phyloP scores from a whole-genome alignment of 2,329 filamentous ascomycete genomes.

The Cyphellophora attinorum region DNA sequence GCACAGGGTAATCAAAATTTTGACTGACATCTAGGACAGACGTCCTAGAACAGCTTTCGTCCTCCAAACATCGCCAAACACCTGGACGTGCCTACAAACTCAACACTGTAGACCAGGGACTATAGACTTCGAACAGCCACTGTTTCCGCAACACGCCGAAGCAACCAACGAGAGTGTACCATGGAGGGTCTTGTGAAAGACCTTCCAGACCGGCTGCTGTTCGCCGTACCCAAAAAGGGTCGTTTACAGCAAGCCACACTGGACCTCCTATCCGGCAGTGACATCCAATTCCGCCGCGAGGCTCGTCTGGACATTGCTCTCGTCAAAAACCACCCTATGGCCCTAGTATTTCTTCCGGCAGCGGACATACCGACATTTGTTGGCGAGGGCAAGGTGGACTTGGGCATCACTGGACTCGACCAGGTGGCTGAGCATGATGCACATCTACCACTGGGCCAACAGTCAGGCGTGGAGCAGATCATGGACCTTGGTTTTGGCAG shows the following conservation, averaged over 20 bases:
- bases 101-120: no score
- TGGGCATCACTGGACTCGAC: conserved; percentile 90
- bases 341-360: conserved; percentile 91
- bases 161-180: no score
- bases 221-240: conserved; percentile 99
- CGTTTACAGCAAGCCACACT: conserved; percentile 80
- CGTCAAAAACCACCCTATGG: conserved; percentile 92
- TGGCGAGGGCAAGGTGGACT: conserved; percentile 82
- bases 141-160: no score
- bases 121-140: no score
- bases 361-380: conserved; percentile 97
- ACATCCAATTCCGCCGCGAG: conserved; percentile 94
- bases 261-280: conserved; percentile 83
- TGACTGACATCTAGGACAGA: no score
- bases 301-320: conserved; percentile 93
- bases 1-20: no score
- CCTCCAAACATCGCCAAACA: no score
- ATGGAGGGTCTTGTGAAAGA: conserved; percentile 58
- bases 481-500: conserved; percentile 83
- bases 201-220: conserved; percentile 84
- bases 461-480: conserved; percentile 66
- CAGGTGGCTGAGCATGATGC: conserved; percentile 87
- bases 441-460: conserved; percentile 25
- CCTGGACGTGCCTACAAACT: no score
- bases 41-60: no score